Percentiles rank a stretch among this genome's conserved stretches.
These are phyloP conservation scores for Pelomyxa schiedti DNA, from an alignment of 78 protist genomes.

Conservation along the genomic window DNA sequence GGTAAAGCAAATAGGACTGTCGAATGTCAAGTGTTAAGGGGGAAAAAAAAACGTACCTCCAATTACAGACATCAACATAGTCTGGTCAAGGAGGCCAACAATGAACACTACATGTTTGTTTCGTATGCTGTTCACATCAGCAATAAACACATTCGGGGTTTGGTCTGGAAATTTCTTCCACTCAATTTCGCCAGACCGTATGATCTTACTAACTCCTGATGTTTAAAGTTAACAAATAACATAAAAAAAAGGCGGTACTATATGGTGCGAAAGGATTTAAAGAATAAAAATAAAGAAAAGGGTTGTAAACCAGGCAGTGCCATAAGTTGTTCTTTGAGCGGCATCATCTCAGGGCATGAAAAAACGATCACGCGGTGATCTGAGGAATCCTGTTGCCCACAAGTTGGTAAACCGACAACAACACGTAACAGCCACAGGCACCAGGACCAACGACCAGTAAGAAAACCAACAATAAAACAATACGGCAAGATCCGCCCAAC, in stretches of 20 bases:
- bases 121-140: background rate
- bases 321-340: background rate
- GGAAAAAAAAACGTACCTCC: background rate
- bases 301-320: background rate
- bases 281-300: background rate
- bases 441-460: too few relatives aligned
- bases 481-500: too few relatives aligned
- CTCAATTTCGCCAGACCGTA: background rate
- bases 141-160: slow-evolving; percentile 2
- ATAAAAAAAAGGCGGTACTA: background rate
- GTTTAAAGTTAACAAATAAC: background rate
- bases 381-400: too few relatives aligned
- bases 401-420: too few relatives aligned
- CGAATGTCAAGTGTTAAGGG: background rate
- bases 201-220: background rate
- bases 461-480: too few relatives aligned
- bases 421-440: too few relatives aligned
- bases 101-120: background rate
- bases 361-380: background rate
- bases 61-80: background rate
- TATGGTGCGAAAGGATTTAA: too few relatives aligned
- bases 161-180: background rate
- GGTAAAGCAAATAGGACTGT: slow-evolving; percentile 5
- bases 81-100: background rate
- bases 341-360: background rate